Evolutionary conservation across 1,284 basidiomycete species (phyloP).

Genomic region (Austroboletus niveus): DNA sequence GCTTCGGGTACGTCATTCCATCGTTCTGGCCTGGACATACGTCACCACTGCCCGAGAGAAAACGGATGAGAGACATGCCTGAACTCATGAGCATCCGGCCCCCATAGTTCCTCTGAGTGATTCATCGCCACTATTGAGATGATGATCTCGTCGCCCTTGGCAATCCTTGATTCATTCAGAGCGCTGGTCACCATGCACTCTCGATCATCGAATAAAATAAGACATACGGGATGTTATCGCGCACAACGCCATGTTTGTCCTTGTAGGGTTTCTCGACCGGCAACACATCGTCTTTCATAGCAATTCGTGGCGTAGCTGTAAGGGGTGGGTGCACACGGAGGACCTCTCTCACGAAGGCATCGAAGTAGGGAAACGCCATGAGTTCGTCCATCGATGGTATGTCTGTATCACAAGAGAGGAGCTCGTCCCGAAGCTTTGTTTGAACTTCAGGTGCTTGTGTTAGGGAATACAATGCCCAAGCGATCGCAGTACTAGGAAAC

Average conservation of each 20-base stretch:
- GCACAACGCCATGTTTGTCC: constrained; percentile 40
- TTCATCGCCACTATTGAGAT: constrained; percentile 42
- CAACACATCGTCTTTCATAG: constrained; percentile 53
- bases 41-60: not conserved
- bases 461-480: constrained; percentile 67
- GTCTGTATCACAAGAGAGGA: constrained; percentile 46
- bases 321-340: constrained; percentile 68
- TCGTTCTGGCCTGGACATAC: constrained; percentile 47
- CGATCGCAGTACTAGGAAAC: constrained; percentile 42
- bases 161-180: constrained; percentile 26
- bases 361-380: constrained; percentile 55
- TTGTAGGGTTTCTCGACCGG: constrained; percentile 49
- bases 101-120: constrained; percentile 43
- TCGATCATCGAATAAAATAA: too few relatives aligned
- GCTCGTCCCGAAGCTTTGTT: constrained; percentile 65
- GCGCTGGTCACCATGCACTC: not conserved
- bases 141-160: constrained; percentile 35
- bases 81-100: constrained; percentile 43
- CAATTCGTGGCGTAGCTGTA: constrained; percentile 49
- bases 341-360: constrained; percentile 64
- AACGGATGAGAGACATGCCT: constrained; percentile 4
- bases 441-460: constrained; percentile 56
- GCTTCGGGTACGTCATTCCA: constrained; percentile 52
- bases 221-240: constrained; percentile 24
- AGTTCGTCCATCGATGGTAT: constrained; percentile 60